Conservation (phyloP, 2,329 filamentous ascomycete species). For the Colletotrichum somersetense region DNA sequence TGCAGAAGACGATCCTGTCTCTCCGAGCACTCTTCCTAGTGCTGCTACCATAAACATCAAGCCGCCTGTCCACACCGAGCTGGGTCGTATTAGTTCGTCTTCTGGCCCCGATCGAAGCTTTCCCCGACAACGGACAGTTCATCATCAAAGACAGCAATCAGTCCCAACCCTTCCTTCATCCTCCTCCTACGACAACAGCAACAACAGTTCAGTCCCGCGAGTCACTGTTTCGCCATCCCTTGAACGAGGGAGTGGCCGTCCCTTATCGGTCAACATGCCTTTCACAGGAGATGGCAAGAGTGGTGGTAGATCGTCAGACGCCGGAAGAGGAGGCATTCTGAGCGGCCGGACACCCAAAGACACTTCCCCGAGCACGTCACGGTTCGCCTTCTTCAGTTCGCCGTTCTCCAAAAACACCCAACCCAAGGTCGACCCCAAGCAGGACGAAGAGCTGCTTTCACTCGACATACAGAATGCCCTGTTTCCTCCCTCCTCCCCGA, state of each 20-base stretch:
- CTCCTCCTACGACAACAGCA: constrained; percentile 47
- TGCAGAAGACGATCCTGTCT: constrained; percentile 24
- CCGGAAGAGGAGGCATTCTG: constrained; percentile 47
- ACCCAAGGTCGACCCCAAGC: constrained; percentile 43
- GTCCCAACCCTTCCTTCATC: constrained; percentile 52
- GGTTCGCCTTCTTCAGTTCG: constrained; percentile 61
- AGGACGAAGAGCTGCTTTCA: constrained; percentile 66
- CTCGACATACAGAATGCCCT: constrained; percentile 68
- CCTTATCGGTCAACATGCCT: constrained; percentile 53
- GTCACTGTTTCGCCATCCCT: constrained; percentile 44
- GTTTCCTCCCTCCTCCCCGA: constrained; percentile 60
- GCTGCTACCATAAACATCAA: constrained; percentile 29
- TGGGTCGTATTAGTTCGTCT: constrained; percentile 26
- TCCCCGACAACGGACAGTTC: constrained; percentile 39
- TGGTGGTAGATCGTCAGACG: constrained; percentile 45
- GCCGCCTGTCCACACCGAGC: constrained; percentile 36
- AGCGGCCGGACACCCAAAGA: constrained; percentile 55
- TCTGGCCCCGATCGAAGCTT: constrained; percentile 26
- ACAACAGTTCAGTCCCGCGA: constrained; percentile 41
- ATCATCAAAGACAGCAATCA: constrained; percentile 54
- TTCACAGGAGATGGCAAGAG: constrained; percentile 57
- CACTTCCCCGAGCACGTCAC: constrained; percentile 51
- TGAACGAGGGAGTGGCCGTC: constrained; percentile 45
- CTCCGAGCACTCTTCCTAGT: constrained; percentile 34
- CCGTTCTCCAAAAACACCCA: constrained; percentile 56